Percentiles rank a stretch among this genome's conserved stretches.
Evolutionary conservation across 2,329 filamentous ascomycete species (phyloP).

Genomic region (Colletotrichum lindemuthianum): DNA sequence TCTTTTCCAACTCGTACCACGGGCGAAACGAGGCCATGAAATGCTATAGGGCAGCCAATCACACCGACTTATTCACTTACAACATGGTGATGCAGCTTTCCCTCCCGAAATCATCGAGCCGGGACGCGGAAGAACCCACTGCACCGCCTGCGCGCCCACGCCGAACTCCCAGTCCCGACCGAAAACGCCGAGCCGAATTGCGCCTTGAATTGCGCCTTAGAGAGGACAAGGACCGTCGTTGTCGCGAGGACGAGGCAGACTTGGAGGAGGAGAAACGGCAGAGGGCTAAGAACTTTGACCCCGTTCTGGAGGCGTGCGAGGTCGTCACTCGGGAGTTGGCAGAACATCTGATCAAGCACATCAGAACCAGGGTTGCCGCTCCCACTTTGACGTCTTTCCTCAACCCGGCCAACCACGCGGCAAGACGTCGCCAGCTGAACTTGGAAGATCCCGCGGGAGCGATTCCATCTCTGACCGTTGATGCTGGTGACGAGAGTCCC

Average conservation of each 20-base stretch:
- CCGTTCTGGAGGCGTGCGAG: conserved; percentile 84
- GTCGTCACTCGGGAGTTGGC: conserved; percentile 82
- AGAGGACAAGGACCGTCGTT: conserved; percentile 72
- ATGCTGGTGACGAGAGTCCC: conserved; percentile 70
- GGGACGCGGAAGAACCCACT: conserved; percentile 21
- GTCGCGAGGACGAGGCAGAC: conserved; percentile 81
- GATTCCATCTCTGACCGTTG: conserved; percentile 60
- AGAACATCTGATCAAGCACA: conserved; percentile 88
- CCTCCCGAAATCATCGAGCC: conserved; percentile 42
- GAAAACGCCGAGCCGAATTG: conserved; percentile 50
- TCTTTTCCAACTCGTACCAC: conserved; percentile 82
- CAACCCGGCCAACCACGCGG: conserved; percentile 80
- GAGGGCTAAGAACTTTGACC: conserved; percentile 87
- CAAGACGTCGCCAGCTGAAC: conserved; percentile 83
- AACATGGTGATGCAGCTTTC: conserved; percentile 87
- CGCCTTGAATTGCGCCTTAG: conserved; percentile 67
- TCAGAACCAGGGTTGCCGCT: conserved; percentile 86
- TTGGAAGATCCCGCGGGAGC: conserved; percentile 44
- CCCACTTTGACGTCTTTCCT: conserved; percentile 84
- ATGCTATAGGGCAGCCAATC: conserved; percentile 82
- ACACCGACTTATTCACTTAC: conserved; percentile 90
- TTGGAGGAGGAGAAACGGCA: conserved; percentile 91
- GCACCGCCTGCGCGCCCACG: conserved; percentile 40
- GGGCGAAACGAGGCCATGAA: conserved; percentile 84
- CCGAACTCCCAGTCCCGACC: conserved; percentile 50